phyloP scores from a whole-genome alignment of 1,284 basidiomycete genomes.

The Apiotrichum akiyoshidainum region DNA sequence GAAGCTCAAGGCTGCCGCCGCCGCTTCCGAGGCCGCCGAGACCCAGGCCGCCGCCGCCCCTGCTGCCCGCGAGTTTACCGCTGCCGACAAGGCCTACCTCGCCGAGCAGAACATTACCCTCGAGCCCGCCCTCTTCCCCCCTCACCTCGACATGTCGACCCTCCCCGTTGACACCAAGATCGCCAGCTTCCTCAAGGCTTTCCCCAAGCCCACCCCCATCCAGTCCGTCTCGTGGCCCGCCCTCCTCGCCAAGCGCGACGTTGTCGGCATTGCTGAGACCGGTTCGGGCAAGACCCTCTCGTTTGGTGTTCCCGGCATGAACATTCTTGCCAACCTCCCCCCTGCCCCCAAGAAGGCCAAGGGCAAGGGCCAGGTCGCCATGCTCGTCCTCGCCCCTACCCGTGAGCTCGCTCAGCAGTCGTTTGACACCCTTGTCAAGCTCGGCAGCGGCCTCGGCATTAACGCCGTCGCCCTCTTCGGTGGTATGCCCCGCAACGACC shows the following conservation, averaged over 20 bases:
- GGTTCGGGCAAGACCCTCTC: slow-evolving; percentile 96
- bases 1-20: slow-evolving; percentile 38
- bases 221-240: slow-evolving; percentile 96
- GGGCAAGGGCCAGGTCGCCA: slow-evolving; percentile 57
- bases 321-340: slow-evolving; percentile 55
- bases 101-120: slow-evolving; percentile 71
- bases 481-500: slow-evolving; percentile 82
- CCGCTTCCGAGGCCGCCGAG: slow-evolving; percentile 26
- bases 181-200: slow-evolving; percentile 63
- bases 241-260: slow-evolving; percentile 74
- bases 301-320: slow-evolving; percentile 78
- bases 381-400: slow-evolving; percentile 87
- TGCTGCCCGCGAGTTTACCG: slow-evolving; percentile 34
- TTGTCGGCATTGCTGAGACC: slow-evolving; percentile 96
- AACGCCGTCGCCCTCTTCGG: slow-evolving; percentile 85
- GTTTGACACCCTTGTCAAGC: slow-evolving; percentile 73
- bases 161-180: slow-evolving; percentile 64
- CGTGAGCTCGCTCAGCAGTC: slow-evolving; percentile 94
- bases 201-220: slow-evolving; percentile 89
- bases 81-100: slow-evolving; percentile 64
- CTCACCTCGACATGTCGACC: slow-evolving; percentile 74
- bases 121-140: slow-evolving; percentile 58
- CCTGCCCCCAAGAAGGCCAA: slow-evolving; percentile 28
- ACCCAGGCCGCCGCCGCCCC: slow-evolving; percentile 27
- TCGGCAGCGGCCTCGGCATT: slow-evolving; percentile 74